These are phyloP conservation scores for Leccinum fibrillosum DNA, from an alignment of 768 basidiomycete species.

Conservation along the genomic window DNA sequence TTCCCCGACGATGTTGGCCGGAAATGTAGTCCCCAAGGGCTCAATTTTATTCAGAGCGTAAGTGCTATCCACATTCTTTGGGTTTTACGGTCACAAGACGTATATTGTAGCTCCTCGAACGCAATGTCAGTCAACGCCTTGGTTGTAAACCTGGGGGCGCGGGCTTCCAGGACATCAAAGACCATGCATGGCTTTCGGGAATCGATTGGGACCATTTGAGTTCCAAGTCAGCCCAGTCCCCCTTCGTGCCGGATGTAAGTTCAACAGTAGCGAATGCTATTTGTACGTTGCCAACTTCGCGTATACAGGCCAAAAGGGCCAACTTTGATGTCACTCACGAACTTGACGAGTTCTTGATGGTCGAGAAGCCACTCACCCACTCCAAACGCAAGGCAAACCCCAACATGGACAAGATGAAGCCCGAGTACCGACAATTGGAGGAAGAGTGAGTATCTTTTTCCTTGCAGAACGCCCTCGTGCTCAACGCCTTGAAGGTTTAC, in stretches of 20 bases:
- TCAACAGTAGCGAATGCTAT: not conserved
- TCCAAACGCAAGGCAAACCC: constrained; percentile 85
- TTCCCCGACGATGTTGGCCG: constrained; percentile 69
- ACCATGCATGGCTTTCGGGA: constrained; percentile 79
- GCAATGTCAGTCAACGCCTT: constrained; percentile 72
- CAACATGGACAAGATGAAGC: constrained; percentile 84
- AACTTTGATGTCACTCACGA: constrained; percentile 98
- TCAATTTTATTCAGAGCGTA: constrained; percentile 66
- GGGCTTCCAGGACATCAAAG: constrained; percentile 74
- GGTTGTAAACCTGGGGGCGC: constrained; percentile 71
- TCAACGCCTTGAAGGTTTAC: constrained; percentile 60
- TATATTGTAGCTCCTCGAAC: constrained; percentile 69
- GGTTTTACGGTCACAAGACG: constrained; percentile 9
- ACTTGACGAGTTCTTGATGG: constrained; percentile 94
- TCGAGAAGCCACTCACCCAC: constrained; percentile 96
- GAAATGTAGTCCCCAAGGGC: constrained; percentile 63
- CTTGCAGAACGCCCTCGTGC: not conserved
- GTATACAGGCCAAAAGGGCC: constrained; percentile 80
- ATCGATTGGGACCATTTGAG: constrained; percentile 82
- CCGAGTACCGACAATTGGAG: constrained; percentile 89
- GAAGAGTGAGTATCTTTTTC: constrained; percentile 63
- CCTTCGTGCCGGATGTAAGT: constrained; percentile 92
- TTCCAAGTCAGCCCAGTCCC: constrained; percentile 67
- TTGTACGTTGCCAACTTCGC: not conserved
- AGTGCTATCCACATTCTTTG: constrained; percentile 24